Base-by-base conservation (phyloP, 1,139 yeast species). In the Yamadazyma epiphylla region DNA sequence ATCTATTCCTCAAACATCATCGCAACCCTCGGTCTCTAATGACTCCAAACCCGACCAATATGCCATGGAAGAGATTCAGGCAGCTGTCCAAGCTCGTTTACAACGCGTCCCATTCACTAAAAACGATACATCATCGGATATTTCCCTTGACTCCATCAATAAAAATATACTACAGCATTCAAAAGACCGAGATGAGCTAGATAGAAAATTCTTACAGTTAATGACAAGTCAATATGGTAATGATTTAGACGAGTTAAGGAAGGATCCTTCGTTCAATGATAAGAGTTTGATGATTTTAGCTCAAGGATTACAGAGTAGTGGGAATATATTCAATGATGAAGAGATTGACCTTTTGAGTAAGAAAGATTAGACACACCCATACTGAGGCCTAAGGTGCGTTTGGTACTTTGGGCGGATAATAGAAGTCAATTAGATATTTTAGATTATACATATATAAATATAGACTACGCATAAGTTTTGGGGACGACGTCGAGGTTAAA, bases 311-410 rank as follows among this genome's bases (percentile, higher is more conserved):
- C 83, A 79, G 48, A 76, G 78, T 30, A 84, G 86, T 10, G 66
- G 75, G 5, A 75, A 78, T 41, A 70, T 81, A 60, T 81, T 80
- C 54, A 86, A 79, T 49, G 69, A 70, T 26, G 83, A 77, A 22
- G 47, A 43, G 19, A 32, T 41, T 10, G 29, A 28, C 14, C n/a
- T n/a, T n/a, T n/a, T n/a, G n/a, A n/a, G n/a, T n/a, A n/a, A n/a
- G n/a, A n/a, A n/a, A n/a, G n/a, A n/a, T n/a, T n/a, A n/a, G n/a
- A n/a, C n/a, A n/a, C n/a, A n/a, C n/a, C n/a, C n/a, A n/a, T n/a
- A n/a, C n/a, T n/a, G n/a, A n/a, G n/a, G n/a, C n/a, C n/a, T n/a
- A n/a, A n/a, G n/a, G n/a, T n/a, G n/a, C n/a, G n/a, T n/a, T n/a
- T n/a, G n/a, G n/a, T n/a, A n/a, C n/a, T n/a, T n/a, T n/a, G n/a